These are phyloP conservation scores for Boletus coccyginus DNA, from an alignment of 768 basidiomycete species.

Conservation along the genomic window DNA sequence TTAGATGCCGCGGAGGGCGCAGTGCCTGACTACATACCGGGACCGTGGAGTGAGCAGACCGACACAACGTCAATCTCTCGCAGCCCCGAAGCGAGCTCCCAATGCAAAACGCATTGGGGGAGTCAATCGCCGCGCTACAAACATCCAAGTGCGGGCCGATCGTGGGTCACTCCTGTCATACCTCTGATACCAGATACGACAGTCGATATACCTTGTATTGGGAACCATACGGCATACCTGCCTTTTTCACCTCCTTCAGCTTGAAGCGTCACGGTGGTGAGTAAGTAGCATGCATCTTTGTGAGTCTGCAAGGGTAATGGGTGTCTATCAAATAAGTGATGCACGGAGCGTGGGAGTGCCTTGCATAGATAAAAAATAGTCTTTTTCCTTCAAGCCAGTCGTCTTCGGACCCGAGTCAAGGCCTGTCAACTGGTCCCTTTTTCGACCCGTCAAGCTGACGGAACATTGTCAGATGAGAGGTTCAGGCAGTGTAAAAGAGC, in stretches of 20 bases:
- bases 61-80: conserved; percentile 17
- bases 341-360: conserved; percentile 4
- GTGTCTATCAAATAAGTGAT: conserved; percentile 1
- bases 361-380: not conserved
- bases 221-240: conserved; percentile 20
- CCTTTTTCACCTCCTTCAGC: conserved; percentile 11
- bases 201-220: conserved; percentile 25
- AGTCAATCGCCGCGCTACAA: conserved; percentile 7
- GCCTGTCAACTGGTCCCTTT: conserved; percentile 14
- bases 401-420: conserved; percentile 8
- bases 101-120: conserved; percentile 1
- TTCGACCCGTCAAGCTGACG: conserved; percentile 3
- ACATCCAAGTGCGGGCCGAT: conserved; percentile 8
- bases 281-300: not conserved
- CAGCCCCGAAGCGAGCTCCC: conserved; percentile 17
- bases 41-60: conserved; percentile 23
- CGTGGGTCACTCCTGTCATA: conserved; percentile 17
- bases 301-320: not conserved
- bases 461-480: conserved; percentile 6
- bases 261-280: conserved; percentile 2
- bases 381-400: not conserved
- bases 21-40: conserved; percentile 21
- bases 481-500: conserved; percentile 4
- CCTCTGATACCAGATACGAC: conserved; percentile 17
- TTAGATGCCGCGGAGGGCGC: conserved; percentile 16